Conservation (phyloP, 345 rosid species). For the Bruguiera parviflora region DNA sequence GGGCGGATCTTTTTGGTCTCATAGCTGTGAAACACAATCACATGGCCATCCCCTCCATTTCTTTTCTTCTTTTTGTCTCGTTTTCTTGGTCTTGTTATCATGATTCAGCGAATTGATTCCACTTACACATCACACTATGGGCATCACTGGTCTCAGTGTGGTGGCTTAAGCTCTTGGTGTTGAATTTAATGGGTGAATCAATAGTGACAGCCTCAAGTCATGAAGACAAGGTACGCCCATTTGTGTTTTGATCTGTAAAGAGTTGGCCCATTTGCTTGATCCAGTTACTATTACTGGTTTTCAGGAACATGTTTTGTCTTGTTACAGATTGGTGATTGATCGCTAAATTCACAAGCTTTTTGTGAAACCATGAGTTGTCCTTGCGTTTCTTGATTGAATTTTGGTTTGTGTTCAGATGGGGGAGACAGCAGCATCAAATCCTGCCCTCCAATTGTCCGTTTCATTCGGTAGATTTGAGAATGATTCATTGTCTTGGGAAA, state of each 20-base stretch:
- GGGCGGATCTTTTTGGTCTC: constrained; percentile 1
- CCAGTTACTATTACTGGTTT: constrained; percentile 21
- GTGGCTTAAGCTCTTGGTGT: constrained; percentile 23
- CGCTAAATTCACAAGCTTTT: constrained; percentile 12
- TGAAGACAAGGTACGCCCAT: constrained; percentile 50
- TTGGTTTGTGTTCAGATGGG: constrained; percentile 48
- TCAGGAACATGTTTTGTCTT: constrained; percentile 16
- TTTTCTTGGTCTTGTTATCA: constrained; percentile 17
- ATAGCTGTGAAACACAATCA: constrained; percentile 28
- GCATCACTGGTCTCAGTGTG: constrained; percentile 23
- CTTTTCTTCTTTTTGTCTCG: constrained; percentile 24
- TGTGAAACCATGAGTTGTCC: constrained; percentile 33
- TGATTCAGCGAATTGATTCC: constrained; percentile 21
- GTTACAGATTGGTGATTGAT: constrained; percentile 10
- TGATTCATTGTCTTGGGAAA: constrained; percentile 95
- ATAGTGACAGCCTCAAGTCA: constrained; percentile 35
- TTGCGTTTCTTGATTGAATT: constrained; percentile 22
- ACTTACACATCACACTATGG: constrained; percentile 14
- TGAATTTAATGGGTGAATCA: constrained; percentile 57
- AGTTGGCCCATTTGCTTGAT: constrained; percentile 20
- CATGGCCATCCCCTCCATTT: constrained; percentile 20
- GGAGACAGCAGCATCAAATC: constrained; percentile 44
- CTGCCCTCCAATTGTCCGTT: constrained; percentile 66
- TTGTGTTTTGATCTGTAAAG: constrained; percentile 33
- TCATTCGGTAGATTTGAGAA: constrained; percentile 90